phyloP scores from a whole-genome alignment of 306 rosid genomes.

The Prunus mume region DNA sequence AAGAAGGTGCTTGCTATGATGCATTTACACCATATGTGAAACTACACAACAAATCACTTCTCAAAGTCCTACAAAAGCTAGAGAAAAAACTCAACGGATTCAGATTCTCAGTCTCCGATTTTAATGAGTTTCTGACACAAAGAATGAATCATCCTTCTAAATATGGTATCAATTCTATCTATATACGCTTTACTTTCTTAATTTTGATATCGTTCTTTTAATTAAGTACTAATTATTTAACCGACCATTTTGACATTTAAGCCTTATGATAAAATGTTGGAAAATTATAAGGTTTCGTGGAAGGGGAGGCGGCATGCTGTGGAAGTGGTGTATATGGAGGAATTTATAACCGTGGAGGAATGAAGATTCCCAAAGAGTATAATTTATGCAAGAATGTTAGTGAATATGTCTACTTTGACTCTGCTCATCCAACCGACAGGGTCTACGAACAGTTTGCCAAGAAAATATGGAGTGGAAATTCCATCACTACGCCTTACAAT shows the following conservation, averaged over 20 bases:
- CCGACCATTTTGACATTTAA: too few relatives aligned
- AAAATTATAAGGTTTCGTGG: slow-evolving; percentile 24
- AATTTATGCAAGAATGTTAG: slow-evolving; percentile 31
- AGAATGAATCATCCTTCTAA: background rate
- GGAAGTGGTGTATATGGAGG: slow-evolving; percentile 59
- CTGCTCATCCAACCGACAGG: slow-evolving; percentile 39
- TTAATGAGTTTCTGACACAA: background rate
- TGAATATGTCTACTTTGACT: slow-evolving; percentile 43
- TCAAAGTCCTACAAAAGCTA: background rate
- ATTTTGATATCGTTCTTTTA: too few relatives aligned
- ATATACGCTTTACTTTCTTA: too few relatives aligned
- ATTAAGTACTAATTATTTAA: too few relatives aligned
- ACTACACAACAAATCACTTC: slow-evolving; percentile 11
- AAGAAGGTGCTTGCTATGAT: background rate
- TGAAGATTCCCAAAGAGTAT: slow-evolving; percentile 24
- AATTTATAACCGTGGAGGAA: slow-evolving; percentile 49
- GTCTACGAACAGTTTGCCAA: slow-evolving; percentile 28
- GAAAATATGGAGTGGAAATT: slow-evolving; percentile 34
- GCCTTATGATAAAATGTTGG: background rate
- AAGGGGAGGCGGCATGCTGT: slow-evolving; percentile 47
- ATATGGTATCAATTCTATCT: background rate
- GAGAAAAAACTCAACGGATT: slow-evolving; percentile 18
- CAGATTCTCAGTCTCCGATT: slow-evolving; percentile 14
- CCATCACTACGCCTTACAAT: slow-evolving; percentile 32
- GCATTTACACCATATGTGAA: background rate